Base-by-base conservation (phyloP, 179 eudicot genomes). In the Corrigiola litoralis region DNA sequence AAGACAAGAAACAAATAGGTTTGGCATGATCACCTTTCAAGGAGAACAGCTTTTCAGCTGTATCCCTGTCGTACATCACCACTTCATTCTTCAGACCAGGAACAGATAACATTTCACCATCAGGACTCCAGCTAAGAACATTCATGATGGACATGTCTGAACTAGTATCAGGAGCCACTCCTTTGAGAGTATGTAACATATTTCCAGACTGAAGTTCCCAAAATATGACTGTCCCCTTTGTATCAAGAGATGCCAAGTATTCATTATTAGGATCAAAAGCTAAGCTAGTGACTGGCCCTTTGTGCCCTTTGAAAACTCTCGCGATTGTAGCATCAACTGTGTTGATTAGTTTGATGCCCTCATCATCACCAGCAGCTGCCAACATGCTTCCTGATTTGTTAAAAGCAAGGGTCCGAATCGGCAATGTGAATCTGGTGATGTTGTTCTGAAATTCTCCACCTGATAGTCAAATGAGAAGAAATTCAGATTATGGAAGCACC, bases 301-400 rank as follows among this genome's bases (percentile, higher is more conserved):
- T 88, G 49, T 94, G 99, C 51, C 95, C 99, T 82, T 94, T 94
- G 16, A 94, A 82, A 53, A 90, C 83, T 66, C 99, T 76, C n/a
- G 99, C 91, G 54, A 94, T 86, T 23, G 99, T 80, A 66, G 96
- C 99, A 75, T 94, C 99, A 63, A 94, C 70, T 3, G 99, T 94
- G 57, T 90, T 90, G 64, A 94, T 84, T 61, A 94, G 91, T 68
- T 94, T 94, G 66, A 94, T 94, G 70, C 99, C 99, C 69, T 94
- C 99, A 36, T 88, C 99, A 66, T 94, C 99, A 61, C 99, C 97
- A 58, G 89, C 95, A 60, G 97, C 97, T 53, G 99, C 99, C 80
- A 94, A 77, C 87, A 94, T 76, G 74, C 91, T 83, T 47, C 99
- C 99, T 24, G 96, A 79, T 75, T 82, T 90, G 74, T 90, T 94